phyloP scores from a whole-genome alignment of 1,284 basidiomycete species.

The Neonothopanus nambi region DNA sequence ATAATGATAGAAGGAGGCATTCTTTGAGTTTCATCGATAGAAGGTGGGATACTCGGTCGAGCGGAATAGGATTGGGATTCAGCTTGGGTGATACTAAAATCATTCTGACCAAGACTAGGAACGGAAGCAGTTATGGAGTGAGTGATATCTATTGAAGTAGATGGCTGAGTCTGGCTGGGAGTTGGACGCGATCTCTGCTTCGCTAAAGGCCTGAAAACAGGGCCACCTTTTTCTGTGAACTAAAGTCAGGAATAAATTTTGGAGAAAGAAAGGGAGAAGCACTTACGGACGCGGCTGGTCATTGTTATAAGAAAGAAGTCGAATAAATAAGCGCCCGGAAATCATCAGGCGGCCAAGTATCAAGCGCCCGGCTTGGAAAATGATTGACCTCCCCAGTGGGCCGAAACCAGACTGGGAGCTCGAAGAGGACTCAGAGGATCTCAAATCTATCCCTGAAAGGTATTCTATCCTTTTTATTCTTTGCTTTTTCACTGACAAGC shows the following conservation, averaged over 20 bases:
- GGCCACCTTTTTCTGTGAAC: constrained; percentile 64
- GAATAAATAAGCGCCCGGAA: constrained; percentile 4
- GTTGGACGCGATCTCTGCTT: constrained; percentile 46
- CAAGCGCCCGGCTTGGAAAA: constrained; percentile 24
- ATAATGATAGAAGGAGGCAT: constrained; percentile 12
- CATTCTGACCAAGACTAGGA: not conserved
- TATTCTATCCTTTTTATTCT: constrained; percentile 19
- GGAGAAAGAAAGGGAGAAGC: constrained; percentile 3
- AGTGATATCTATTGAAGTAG: constrained; percentile 10
- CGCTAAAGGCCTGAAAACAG: constrained; percentile 65
- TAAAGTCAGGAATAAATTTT: not conserved
- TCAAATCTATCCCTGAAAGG: constrained; percentile 60
- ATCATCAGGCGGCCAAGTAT: not conserved
- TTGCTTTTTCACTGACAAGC: not conserved
- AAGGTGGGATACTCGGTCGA: not conserved
- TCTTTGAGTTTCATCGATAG: no score
- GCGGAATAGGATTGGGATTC: not conserved
- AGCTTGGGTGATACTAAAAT: not conserved
- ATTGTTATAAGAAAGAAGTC: constrained; percentile 38
- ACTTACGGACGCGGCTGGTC: constrained; percentile 79
- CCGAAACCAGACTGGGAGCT: constrained; percentile 59
- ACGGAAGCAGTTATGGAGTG: not conserved
- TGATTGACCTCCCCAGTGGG: constrained; percentile 52
- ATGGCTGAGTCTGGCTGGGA: constrained; percentile 7
- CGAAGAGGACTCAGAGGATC: constrained; percentile 34